Base-by-base conservation (phyloP, 495 filamentous ascomycete species). In the Chaetomium tenue region DNA sequence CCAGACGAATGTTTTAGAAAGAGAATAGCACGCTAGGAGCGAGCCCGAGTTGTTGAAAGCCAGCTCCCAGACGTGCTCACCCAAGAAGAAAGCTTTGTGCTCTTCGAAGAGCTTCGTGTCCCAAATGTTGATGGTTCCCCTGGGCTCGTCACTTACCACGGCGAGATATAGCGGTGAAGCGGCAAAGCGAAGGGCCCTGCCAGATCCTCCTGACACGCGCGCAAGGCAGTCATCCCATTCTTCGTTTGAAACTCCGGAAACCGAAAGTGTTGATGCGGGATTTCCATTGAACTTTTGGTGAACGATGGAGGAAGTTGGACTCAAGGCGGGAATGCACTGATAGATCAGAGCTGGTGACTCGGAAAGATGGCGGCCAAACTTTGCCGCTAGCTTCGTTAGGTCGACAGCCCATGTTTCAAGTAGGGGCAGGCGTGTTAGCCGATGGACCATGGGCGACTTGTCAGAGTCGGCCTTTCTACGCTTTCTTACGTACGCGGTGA, bases 181-280 rank as follows among this genome's bases (percentile, higher is more conserved):
- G 18, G 63, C 56, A 3, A 65, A 15, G n/a, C 16, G 37, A 23
- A 28, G 25, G 8, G 57, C 30, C 25, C 16, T 23, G 9, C 50
- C 58, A 9, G 15, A 5, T 25, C 50, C 28, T 8, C 50, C 30
- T 2, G 56, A 60, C 11, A 65, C 23, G 18, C 58, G 56, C 0
- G 57, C 63, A 2, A 65, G 16, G 33, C 57, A 56, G 42, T 65
- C 63, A 26, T 60, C 63, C 63, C 63, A 65, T 7, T 33, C 1
- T 15, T n/a, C 26, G 2, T 60, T 46, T 8, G 56, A n/a, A 0
- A 55, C 1, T 3, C 56, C 63, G 0, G 58, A 54, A 4, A 65
- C 63, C 0, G 63, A 55, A 5, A 65, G 25, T 2, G 23, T 55
- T 18, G 50, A 9, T 2, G 56, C 63, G 26, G 56, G 30, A 18